Percentiles rank a stretch among this genome's conserved stretches.
phyloP scores from a whole-genome alignment of 140 eudicot genomes.

The Erigeron philadelphicus region DNA sequence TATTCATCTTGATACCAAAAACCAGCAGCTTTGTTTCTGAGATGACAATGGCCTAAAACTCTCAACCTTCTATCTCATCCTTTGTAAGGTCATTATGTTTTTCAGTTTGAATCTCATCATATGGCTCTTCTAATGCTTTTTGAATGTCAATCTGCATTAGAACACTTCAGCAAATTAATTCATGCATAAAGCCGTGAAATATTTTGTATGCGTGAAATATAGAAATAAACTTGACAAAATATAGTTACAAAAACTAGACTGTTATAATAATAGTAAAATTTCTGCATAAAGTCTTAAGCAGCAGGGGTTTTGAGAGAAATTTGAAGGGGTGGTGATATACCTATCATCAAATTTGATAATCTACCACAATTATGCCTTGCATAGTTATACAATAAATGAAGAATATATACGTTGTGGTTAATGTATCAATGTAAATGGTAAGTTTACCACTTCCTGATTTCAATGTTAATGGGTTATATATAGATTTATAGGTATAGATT shows the following conservation, averaged over 20 bases:
- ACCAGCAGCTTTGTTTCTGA: not conserved
- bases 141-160: conserved; percentile 59
- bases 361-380: too few relatives aligned
- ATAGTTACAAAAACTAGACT: too few relatives aligned
- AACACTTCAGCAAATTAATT: conserved; percentile 18
- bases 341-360: too few relatives aligned
- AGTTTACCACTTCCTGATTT: too few relatives aligned
- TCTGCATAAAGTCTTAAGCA: not conserved
- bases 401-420: too few relatives aligned
- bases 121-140: conserved; percentile 52
- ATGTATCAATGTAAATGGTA: too few relatives aligned
- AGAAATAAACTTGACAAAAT: not conserved
- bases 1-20: conserved; percentile 9
- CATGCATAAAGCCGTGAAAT: not conserved
- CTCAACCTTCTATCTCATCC: not conserved
- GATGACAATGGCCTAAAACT: conserved; percentile 8
- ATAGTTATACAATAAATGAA: too few relatives aligned
- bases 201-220: not conserved
- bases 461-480: too few relatives aligned
- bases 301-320: not conserved
- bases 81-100: not conserved
- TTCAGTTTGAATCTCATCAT: conserved; percentile 7
- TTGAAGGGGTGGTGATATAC: not conserved
- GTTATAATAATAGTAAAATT: too few relatives aligned
- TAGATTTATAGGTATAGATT: not conserved